Base-by-base conservation (phyloP, 2,329 filamentous ascomycete species). In the Verticillium albo-atrum region DNA sequence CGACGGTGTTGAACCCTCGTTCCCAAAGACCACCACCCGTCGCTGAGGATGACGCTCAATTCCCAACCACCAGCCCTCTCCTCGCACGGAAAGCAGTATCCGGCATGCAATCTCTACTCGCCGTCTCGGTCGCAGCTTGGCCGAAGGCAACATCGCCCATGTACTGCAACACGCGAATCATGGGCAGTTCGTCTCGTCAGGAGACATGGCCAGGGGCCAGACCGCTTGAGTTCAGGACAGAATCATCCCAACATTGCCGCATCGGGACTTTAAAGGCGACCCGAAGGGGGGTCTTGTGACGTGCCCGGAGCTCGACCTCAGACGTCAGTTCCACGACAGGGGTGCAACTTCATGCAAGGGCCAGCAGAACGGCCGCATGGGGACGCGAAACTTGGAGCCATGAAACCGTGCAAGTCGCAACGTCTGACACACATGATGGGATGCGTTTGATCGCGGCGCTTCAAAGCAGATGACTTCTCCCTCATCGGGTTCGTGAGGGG, bases 321-420 rank as follows among this genome's bases (percentile, higher is more conserved):
- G 53, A 57, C 52, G 58, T 58, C 55, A 54, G 47, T 55, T 58
- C 53, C 37, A 47, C 20, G 37, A 47, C 37, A 47, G 37, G 37
- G 37, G 37, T 47, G 37, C 9, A 47, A 47, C 7, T 47, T 47
- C 37, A 47, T 47, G 37, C 37, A 20, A 12, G n/a, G 34, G 17
- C 37, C n/a, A 14, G 17, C 9, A 47, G 9, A 9, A 7, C 37
- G 37, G 37, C n/a, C 37, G 37, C 37, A 47, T 20, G 20, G 20
- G n/a, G n/a, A n/a, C n/a, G 37, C 37, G 37, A 47, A 47, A 47
- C 37, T n/a, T 47, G 7, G 20, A 25, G n/a, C 2, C 37, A 23
- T 71, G 71, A 72, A 72, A 72, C 71, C 58, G 61, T 57, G 58
- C 54, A 63, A 64, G 70, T 71, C 67, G 66, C 69, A 71, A 65